phyloP scores from a whole-genome alignment of 1,284 basidiomycete species.

The Tremellales sp. region DNA sequence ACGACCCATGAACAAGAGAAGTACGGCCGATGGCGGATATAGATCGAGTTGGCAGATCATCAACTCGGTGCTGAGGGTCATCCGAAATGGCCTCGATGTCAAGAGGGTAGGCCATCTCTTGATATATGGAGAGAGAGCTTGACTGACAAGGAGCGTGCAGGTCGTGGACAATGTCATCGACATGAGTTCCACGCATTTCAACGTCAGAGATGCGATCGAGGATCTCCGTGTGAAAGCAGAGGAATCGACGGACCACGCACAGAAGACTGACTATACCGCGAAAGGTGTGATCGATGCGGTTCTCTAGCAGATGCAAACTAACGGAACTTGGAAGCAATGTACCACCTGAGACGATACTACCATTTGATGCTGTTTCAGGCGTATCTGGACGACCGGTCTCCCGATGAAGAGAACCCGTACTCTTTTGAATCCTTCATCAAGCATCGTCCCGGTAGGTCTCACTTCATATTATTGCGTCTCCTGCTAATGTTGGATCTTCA shows the following conservation, averaged over 20 bases:
- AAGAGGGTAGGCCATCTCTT: conserved; percentile 55
- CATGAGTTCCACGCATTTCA: conserved; percentile 76
- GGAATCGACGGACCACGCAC: conserved; percentile 66
- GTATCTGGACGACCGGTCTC: conserved; percentile 80
- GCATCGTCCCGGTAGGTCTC: conserved; percentile 64
- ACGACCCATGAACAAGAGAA: too few relatives aligned
- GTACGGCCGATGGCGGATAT: too few relatives aligned
- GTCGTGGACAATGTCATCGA: conserved; percentile 90
- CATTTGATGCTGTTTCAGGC: conserved; percentile 91
- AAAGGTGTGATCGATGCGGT: conserved; percentile 54
- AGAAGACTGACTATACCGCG: conserved; percentile 63
- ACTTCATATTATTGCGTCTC: conserved; percentile 37
- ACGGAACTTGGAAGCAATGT: conserved; percentile 57
- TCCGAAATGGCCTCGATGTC: conserved; percentile 80
- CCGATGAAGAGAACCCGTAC: conserved; percentile 72
- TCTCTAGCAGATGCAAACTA: conserved; percentile 14
- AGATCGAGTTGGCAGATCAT: conserved; percentile 60
- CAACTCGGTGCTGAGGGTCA: conserved; percentile 76
- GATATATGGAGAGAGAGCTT: conserved; percentile 9
- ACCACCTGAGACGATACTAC: conserved; percentile 81
- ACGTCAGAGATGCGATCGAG: conserved; percentile 84
- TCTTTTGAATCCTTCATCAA: conserved; percentile 77
- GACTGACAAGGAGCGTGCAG: conserved; percentile 19
- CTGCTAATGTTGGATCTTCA: neutral
- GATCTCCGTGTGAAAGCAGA: conserved; percentile 63